Evolutionary conservation across 768 basidiomycete species (phyloP).

Genomic region (Phanerochaete sordida): DNA sequence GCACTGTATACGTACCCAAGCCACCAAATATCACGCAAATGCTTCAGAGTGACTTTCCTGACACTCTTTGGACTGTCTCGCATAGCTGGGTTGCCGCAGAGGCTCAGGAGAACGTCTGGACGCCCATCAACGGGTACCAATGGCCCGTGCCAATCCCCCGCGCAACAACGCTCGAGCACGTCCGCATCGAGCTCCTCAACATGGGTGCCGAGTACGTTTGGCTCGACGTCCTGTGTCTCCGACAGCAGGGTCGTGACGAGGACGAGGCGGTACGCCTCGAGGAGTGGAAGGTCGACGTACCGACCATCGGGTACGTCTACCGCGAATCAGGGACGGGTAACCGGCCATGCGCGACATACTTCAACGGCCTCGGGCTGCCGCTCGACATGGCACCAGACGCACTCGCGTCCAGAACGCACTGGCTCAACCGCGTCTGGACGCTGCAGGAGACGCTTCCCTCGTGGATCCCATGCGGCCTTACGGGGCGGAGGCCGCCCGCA

Average conservation of each 20-base stretch:
- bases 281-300: constrained; percentile 8
- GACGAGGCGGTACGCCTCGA: background rate
- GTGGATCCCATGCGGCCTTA: too few species aligned
- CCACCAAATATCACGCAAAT: background rate
- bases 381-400: background rate
- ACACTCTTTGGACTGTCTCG: background rate
- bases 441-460: background rate
- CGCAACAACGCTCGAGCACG: constrained; percentile 1
- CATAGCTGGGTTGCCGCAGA: background rate
- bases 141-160: constrained; percentile 5
- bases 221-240: background rate
- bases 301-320: constrained; percentile 5
- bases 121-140: background rate
- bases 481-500: too few species aligned
- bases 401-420: background rate
- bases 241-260: background rate
- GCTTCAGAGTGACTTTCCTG: background rate
- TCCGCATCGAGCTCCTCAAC: constrained; percentile 7
- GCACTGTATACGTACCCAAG: background rate
- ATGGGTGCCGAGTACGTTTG: background rate
- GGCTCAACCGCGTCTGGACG: constrained; percentile 8
- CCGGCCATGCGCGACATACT: background rate
- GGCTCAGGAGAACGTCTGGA: background rate
- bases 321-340: background rate
- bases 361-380: background rate